These are phyloP conservation scores for Reticulascus tulasneorum DNA, from an alignment of 2,329 filamentous ascomycete species.

Conservation along the genomic window DNA sequence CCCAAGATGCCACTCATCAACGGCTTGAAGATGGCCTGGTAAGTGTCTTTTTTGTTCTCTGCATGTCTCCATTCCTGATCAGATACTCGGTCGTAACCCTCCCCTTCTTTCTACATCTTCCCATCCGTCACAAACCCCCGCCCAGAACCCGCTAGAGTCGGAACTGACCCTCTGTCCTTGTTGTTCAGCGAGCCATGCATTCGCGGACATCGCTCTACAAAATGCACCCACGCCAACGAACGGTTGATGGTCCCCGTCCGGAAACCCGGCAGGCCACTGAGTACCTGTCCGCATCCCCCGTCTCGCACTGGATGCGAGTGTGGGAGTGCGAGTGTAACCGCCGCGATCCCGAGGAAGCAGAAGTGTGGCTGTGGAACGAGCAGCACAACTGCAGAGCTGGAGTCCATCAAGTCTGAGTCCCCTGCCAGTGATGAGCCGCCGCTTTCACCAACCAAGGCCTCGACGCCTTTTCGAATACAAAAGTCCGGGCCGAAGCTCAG, in stretches of 20 bases:
- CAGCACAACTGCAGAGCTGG: conserved; percentile 16
- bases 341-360: conserved; percentile 56
- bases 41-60: conserved; percentile 30
- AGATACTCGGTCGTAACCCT: conserved; percentile 11
- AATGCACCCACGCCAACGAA: conserved; percentile 65
- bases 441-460: conserved; percentile 28
- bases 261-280: conserved; percentile 67
- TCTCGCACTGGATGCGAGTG: conserved; percentile 61
- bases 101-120: conserved; percentile 4
- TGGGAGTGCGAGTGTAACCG: conserved; percentile 60
- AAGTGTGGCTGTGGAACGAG: conserved; percentile 48
- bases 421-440: conserved; percentile 25
- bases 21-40: conserved; percentile 72
- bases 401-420: conserved; percentile 17
- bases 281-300: conserved; percentile 63
- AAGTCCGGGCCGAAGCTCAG: conserved; percentile 35
- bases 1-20: conserved; percentile 63
- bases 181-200: conserved; percentile 64
- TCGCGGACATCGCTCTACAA: conserved; percentile 70
- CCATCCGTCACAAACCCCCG: conserved; percentile 2
- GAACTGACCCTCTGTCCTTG: conserved; percentile 14
- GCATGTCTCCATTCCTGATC: too few species aligned
- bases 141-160: not conserved
- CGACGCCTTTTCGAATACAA: conserved; percentile 39
- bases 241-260: conserved; percentile 67